phyloP scores from a whole-genome alignment of 495 filamentous ascomycete species.

The Penicillium salamii region DNA sequence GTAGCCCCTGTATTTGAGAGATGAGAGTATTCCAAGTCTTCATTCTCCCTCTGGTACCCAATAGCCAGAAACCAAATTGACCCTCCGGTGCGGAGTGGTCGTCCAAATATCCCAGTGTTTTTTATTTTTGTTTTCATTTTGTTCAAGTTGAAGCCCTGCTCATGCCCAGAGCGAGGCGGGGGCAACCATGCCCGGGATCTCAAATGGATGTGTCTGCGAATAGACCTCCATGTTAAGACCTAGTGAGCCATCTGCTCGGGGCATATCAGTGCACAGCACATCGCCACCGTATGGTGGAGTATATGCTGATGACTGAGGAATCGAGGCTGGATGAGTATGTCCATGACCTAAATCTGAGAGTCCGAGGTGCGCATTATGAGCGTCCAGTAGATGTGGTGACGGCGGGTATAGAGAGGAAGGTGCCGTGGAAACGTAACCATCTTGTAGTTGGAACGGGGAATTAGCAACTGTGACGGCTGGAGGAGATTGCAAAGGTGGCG shows the following conservation, averaged over 20 bases:
- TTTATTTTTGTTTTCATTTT: neutral
- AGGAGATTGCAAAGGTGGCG: conserved; percentile 41
- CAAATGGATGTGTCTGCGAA: conserved; percentile 29
- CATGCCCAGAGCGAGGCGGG: conserved; percentile 36
- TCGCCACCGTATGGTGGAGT: conserved; percentile 35
- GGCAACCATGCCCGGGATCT: conserved; percentile 25
- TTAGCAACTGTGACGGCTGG: conserved; percentile 36
- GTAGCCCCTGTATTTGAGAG: neutral
- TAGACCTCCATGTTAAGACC: conserved; percentile 36
- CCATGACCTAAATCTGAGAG: conserved; percentile 27
- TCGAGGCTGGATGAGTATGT: conserved; percentile 14
- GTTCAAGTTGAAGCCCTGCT: conserved; percentile 5
- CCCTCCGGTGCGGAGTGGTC: neutral
- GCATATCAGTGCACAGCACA: conserved; percentile 25
- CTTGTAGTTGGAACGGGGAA: conserved; percentile 34
- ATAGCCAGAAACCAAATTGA: conserved; percentile 3
- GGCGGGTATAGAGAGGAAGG: conserved; percentile 33
- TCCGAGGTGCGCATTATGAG: conserved; percentile 23
- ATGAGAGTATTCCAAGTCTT: neutral
- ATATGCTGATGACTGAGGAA: conserved; percentile 32
- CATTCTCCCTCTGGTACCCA: neutral
- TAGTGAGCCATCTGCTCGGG: conserved; percentile 24
- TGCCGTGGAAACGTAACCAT: conserved; percentile 34
- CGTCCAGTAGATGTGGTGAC: conserved; percentile 38
- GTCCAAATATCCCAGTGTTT: neutral